A percentile compares a stretch with the other conserved stretches of the same genome.
phyloP scores from a whole-genome alignment of 2,329 filamentous ascomycete species.

The Botrytis byssoidea region DNA sequence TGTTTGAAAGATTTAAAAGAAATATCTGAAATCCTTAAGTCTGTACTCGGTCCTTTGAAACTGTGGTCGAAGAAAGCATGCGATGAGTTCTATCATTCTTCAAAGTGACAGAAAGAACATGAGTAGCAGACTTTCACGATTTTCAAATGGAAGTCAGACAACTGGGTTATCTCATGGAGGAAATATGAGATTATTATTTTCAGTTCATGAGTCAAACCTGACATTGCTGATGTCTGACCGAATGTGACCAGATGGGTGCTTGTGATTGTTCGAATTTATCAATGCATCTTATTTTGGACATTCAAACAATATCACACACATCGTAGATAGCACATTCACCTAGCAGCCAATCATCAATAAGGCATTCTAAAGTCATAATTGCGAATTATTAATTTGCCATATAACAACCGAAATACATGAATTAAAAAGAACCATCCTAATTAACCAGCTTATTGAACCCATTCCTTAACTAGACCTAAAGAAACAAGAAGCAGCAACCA shows the following conservation, averaged over 20 bases:
- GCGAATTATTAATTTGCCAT: background rate
- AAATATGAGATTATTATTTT: background rate
- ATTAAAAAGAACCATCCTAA: background rate
- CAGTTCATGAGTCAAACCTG: accelerated
- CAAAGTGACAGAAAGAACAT: background rate
- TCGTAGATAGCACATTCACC: background rate
- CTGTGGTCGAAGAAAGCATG: accelerated
- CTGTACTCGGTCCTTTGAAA: background rate
- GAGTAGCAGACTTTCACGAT: accelerated
- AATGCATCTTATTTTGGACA: background rate
- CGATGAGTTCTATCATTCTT: background rate
- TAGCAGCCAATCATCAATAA: background rate
- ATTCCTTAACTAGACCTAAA: background rate
- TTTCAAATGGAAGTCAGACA: background rate
- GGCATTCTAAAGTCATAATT: background rate
- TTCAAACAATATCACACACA: accelerated
- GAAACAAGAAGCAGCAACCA: background rate
- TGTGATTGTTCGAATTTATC: background rate
- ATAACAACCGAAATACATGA: background rate
- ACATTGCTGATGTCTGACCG: accelerated
- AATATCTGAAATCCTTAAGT: accelerated
- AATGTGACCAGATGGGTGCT: background rate
- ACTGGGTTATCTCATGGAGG: background rate
- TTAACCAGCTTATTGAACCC: background rate
- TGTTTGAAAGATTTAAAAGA: background rate